phyloP scores from a whole-genome alignment of 768 basidiomycete species.

The Ephemerocybe angulata region DNA sequence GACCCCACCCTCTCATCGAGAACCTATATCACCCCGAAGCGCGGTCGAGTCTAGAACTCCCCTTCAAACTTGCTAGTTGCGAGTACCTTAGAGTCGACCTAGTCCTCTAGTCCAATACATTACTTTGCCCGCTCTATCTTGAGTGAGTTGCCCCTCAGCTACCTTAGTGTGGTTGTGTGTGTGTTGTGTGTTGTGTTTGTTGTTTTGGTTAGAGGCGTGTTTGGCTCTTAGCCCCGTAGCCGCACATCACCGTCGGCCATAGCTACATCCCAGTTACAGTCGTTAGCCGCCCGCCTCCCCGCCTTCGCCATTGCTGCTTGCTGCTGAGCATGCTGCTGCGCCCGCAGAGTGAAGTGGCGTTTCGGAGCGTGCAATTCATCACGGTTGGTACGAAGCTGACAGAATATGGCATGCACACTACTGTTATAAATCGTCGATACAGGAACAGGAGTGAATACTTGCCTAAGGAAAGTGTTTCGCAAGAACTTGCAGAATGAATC shows the following conservation, averaged over 20 bases:
- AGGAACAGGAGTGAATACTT: conserved; percentile 20
- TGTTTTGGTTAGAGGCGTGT: too few species aligned
- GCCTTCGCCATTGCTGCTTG: conserved; percentile 21
- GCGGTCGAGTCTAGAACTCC: too few species aligned
- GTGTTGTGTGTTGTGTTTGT: too few species aligned
- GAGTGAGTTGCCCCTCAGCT: too few species aligned
- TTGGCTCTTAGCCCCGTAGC: too few species aligned
- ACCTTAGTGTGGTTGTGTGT: too few species aligned
- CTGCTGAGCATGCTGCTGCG: conserved; percentile 52
- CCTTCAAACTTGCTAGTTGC: too few species aligned
- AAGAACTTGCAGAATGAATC: conserved; percentile 82
- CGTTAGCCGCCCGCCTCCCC: conserved; percentile 25
- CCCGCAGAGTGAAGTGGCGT: conserved; percentile 37
- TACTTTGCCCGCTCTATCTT: too few species aligned
- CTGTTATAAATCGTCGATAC: conserved; percentile 2
- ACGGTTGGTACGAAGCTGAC: conserved; percentile 76
- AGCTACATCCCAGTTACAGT: conserved; percentile 18
- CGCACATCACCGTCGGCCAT: conserved; percentile 21
- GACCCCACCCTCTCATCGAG: too few species aligned
- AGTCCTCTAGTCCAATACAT: too few species aligned
- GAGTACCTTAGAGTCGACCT: too few species aligned
- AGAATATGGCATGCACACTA: conserved; percentile 78
- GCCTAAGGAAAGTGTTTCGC: conserved; percentile 93
- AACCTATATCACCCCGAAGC: too few species aligned
- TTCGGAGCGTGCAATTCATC: conserved; percentile 42